These are phyloP conservation scores for Botrytis medusae DNA, from an alignment of 2,329 filamentous ascomycete genomes.

Conservation along the genomic window DNA sequence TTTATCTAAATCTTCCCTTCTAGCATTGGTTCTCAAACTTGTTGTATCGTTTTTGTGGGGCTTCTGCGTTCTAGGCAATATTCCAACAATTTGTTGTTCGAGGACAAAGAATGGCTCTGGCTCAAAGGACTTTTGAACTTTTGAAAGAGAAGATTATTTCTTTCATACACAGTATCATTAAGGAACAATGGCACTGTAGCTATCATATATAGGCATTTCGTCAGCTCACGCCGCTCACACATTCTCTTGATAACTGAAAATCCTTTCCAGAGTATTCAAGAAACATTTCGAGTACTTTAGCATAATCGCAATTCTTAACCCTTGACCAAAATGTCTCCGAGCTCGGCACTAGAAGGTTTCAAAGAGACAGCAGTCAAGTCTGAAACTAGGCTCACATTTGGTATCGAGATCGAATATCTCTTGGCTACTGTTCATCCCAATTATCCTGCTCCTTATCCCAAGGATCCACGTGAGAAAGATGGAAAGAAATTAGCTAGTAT, in stretches of 20 bases:
- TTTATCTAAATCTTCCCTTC: neutral
- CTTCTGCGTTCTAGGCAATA: neutral
- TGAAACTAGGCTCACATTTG: conserved; percentile 15
- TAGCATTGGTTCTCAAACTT: neutral
- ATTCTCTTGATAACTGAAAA: neutral
- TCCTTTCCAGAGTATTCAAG: neutral
- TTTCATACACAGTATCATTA: neutral
- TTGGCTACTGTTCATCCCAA: neutral
- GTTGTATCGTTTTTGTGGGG: neutral
- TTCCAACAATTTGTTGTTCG: neutral
- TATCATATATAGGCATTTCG: neutral
- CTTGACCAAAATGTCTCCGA: neutral
- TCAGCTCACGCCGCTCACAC: neutral
- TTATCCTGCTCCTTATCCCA: neutral
- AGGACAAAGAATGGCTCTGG: neutral
- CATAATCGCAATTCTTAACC: neutral
- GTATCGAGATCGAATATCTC: conserved; percentile 18
- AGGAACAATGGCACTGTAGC: neutral
- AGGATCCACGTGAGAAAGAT: conserved; percentile 3
- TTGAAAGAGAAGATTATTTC: neutral
- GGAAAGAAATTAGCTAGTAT: neutral
- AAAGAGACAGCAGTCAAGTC: neutral
- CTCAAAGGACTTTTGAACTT: neutral
- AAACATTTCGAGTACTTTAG: neutral
- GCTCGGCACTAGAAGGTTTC: neutral